Conservation (phyloP, 352 stramenopile genomes). For the Phytophthora chlamydospora region DNA sequence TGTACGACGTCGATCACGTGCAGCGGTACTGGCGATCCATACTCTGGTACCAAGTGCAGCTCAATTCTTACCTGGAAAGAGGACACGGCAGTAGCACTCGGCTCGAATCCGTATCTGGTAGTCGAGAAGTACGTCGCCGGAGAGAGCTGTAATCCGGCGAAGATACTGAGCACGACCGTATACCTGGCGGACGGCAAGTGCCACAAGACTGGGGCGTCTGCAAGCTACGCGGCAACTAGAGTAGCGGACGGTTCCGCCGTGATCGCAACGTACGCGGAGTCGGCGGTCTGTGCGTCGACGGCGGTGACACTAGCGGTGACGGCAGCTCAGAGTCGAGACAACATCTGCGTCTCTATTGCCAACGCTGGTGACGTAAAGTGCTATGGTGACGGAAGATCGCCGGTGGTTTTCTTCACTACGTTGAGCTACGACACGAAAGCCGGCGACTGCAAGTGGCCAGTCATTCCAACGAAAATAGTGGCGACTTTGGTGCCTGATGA, state of each 20-base stretch:
- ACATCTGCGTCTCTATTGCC: background rate
- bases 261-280: background rate
- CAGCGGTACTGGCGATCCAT: constrained; percentile 1
- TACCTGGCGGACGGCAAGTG: constrained; percentile 13
- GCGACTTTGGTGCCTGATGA: background rate
- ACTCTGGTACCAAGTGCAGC: background rate
- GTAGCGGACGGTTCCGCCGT: background rate
- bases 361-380: background rate
- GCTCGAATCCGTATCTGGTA: constrained; percentile 4
- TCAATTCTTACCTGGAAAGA: background rate
- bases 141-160: background rate
- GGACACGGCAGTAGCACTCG: background rate
- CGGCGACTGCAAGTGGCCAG: background rate
- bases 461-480: background rate
- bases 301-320: background rate
- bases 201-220: background rate
- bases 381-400: too few species aligned
- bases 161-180: background rate
- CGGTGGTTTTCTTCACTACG: too few species aligned
- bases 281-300: background rate
- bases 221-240: background rate
- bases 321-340: background rate
- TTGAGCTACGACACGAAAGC: background rate
- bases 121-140: constrained; percentile 10
- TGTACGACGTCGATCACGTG: constrained; percentile 4